Conservation (phyloP, 441 rosid species). For the Croton setiger region DNA sequence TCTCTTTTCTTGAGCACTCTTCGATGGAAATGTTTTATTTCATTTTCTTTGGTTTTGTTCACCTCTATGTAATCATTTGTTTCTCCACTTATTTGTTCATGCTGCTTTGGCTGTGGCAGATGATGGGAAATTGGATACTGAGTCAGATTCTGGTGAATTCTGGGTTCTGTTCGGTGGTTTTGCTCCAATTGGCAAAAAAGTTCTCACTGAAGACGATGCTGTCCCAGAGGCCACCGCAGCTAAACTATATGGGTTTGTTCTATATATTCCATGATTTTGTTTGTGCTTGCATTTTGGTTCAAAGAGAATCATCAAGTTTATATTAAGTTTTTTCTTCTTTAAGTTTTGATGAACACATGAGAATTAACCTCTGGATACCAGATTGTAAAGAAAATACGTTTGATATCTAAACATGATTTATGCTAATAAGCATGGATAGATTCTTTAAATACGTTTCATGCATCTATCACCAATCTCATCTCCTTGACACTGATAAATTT, state of each 20-base stretch:
- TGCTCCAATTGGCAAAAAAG: constrained; percentile 96
- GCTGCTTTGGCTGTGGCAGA: constrained; percentile 40
- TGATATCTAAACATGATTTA: neutral
- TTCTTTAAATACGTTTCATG: neutral
- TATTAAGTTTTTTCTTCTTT: neutral
- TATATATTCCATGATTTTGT: constrained; percentile 13
- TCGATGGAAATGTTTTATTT: constrained; percentile 1
- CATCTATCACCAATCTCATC: neutral
- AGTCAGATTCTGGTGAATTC: constrained; percentile 98
- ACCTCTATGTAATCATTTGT: neutral
- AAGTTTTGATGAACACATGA: neutral
- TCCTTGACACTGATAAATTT: neutral
- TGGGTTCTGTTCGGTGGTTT: constrained; percentile 99
- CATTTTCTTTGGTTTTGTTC: neutral
- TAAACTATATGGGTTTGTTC: constrained; percentile 63
- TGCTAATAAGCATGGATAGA: neutral
- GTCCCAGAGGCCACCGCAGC: constrained; percentile 70
- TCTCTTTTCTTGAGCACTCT: constrained; percentile 1
- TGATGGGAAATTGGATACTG: constrained; percentile 97
- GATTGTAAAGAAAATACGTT: neutral
- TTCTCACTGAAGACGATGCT: constrained; percentile 70
- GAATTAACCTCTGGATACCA: neutral
- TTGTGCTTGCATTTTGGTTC: constrained; percentile 4
- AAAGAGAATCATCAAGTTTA: neutral
- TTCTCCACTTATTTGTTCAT: constrained; percentile 3